Percentiles rank a stretch among this genome's conserved stretches.
Evolutionary conservation across 2,329 filamentous ascomycete species (phyloP).

Genomic region (Westerdykella ornata): DNA sequence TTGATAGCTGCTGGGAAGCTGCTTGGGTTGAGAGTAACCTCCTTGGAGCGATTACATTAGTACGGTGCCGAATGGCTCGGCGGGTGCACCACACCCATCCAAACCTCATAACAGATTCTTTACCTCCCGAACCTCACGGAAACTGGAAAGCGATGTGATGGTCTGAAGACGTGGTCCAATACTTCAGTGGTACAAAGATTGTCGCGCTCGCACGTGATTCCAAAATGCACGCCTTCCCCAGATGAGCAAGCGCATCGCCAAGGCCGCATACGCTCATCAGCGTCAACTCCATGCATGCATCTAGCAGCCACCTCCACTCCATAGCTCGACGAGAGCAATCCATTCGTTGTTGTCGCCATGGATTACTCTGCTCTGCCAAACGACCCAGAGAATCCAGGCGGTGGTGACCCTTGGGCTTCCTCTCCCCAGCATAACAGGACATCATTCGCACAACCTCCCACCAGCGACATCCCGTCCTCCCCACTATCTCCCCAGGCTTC

Average conservation of each 20-base stretch:
- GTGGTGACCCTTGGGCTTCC: constrained; percentile 57
- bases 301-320: constrained; percentile 5
- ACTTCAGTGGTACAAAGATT: no score
- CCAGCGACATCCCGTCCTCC: constrained; percentile 36
- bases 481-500: constrained; percentile 36
- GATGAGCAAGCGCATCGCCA: neutral
- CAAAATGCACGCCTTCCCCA: constrained; percentile 1
- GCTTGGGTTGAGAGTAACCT: constrained; percentile 27
- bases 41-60: constrained; percentile 24
- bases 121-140: constrained; percentile 4
- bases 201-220: neutral
- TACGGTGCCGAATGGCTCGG: constrained; percentile 27
- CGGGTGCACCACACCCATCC: constrained; percentile 32
- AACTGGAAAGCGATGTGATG: no score
- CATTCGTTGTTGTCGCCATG: constrained; percentile 44
- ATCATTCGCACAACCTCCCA: constrained; percentile 43
- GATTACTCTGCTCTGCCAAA: constrained; percentile 56
- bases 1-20: constrained; percentile 41
- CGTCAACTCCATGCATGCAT: neutral
- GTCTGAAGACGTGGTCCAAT: no score
- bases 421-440: constrained; percentile 49
- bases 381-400: constrained; percentile 54
- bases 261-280: neutral
- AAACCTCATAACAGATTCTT: constrained; percentile 28
- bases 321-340: constrained; percentile 16